Conservation (phyloP, 2,329 filamentous ascomycete genomes). For the Phaeophleospora eucalypticola region DNA sequence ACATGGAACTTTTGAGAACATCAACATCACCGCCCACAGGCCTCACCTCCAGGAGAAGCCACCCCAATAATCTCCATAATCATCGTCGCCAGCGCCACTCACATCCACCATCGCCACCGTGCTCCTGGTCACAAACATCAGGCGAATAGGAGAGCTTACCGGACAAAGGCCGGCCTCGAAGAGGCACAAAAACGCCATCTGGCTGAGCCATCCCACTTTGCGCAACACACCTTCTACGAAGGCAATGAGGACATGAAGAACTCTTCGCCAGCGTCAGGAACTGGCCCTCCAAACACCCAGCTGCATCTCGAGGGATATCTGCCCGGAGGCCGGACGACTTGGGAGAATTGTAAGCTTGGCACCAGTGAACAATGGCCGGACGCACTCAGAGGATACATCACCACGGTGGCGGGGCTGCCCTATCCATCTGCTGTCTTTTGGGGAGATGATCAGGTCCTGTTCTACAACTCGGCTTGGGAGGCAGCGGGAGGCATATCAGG, state of each 20-base stretch:
- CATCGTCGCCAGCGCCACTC: too few relatives aligned
- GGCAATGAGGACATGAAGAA: constrained; percentile 14
- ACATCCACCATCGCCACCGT: too few relatives aligned
- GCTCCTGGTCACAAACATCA: too few relatives aligned
- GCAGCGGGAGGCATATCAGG: constrained; percentile 31
- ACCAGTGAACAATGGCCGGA: constrained; percentile 35
- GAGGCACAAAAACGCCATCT: not conserved
- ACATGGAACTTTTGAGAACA: too few relatives aligned
- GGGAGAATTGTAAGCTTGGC: constrained; percentile 29
- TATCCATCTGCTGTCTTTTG: constrained; percentile 43
- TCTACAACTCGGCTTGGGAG: constrained; percentile 42
- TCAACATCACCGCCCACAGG: too few relatives aligned
- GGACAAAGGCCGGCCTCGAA: too few relatives aligned
- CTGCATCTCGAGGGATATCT: constrained; percentile 4
- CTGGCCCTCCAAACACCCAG: constrained; percentile 1
- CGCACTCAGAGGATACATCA: constrained; percentile 23
- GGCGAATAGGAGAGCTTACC: too few relatives aligned
- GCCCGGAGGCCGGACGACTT: constrained; percentile 13
- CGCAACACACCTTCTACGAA: not conserved
- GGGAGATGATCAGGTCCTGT: constrained; percentile 35
- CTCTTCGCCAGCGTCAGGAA: constrained; percentile 1
- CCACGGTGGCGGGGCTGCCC: constrained; percentile 38
- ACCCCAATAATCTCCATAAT: too few relatives aligned
- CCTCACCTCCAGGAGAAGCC: too few relatives aligned
- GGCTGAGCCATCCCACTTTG: not conserved